These are phyloP conservation scores for Simplicillium aogashimaense DNA, from an alignment of 2,329 filamentous ascomycete genomes.

Conservation along the genomic window DNA sequence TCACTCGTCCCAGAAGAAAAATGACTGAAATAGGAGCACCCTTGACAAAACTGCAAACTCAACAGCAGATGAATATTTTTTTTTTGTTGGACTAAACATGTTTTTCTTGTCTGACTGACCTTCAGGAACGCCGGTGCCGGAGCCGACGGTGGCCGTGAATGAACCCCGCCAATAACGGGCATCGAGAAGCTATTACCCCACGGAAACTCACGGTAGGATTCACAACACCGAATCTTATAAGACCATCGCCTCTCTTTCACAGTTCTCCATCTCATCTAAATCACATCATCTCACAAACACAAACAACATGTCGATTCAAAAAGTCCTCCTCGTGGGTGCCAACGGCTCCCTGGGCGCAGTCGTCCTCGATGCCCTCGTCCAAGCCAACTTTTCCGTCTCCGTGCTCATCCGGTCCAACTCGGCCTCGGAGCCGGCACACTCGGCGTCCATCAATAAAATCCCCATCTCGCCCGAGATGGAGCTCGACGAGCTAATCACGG, in stretches of 20 bases:
- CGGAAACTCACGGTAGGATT: neutral
- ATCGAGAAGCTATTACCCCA: conserved; percentile 3
- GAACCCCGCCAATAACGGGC: neutral
- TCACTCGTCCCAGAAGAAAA: too few species aligned
- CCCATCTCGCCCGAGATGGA: conserved; percentile 18
- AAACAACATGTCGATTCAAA: conserved; percentile 13
- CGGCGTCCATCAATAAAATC: conserved; percentile 12
- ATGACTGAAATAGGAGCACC: too few species aligned
- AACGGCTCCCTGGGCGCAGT: conserved; percentile 29
- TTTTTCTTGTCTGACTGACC: too few species aligned
- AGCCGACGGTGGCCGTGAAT: neutral
- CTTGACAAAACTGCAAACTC: too few species aligned
- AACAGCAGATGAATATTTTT: too few species aligned
- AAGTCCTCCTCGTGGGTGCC: conserved; percentile 23
- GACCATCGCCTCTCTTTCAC: neutral
- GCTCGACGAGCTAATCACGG: conserved; percentile 28
- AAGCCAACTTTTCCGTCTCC: conserved; percentile 37
- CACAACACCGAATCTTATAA: neutral
- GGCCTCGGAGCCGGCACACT: conserved; percentile 17
- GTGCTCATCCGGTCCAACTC: conserved; percentile 37
- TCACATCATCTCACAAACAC: neutral
- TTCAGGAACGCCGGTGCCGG: too few species aligned
- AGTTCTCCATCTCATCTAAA: neutral
- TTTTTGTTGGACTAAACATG: too few species aligned
- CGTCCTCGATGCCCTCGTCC: conserved; percentile 25